phyloP scores from a whole-genome alignment of 306 rosid genomes.

The Hippophae tibetana region DNA sequence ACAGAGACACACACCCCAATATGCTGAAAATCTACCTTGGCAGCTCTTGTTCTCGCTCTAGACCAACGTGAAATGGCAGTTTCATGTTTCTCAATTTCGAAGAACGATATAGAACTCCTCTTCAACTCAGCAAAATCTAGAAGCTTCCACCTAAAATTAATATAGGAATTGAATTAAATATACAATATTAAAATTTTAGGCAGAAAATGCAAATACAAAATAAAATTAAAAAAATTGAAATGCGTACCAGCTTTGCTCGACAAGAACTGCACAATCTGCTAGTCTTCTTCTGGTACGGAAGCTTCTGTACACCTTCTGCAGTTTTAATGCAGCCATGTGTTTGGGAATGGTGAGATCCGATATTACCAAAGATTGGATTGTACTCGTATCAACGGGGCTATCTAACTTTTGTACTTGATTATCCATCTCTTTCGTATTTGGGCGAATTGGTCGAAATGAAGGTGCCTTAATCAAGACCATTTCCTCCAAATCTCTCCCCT shows the following conservation, averaged over 20 bases:
- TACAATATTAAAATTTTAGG: constrained; percentile 11
- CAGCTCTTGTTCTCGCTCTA: constrained; percentile 96
- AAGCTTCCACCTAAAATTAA: constrained; percentile 79
- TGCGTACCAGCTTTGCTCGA: constrained; percentile 92
- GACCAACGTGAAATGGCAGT: constrained; percentile 97
- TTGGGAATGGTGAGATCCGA: constrained; percentile 56
- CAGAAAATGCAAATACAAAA: constrained; percentile 5
- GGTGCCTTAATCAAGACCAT: constrained; percentile 27
- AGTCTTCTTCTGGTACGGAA: constrained; percentile 90
- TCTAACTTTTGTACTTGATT: constrained; percentile 30
- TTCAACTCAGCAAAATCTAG: constrained; percentile 92
- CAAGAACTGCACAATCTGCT: constrained; percentile 98
- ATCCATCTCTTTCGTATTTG: constrained; percentile 35
- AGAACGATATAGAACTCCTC: constrained; percentile 87
- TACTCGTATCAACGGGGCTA: constrained; percentile 11
- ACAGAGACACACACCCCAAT: not conserved
- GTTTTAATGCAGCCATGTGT: constrained; percentile 79
- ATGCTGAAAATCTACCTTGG: constrained; percentile 51
- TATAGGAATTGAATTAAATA: constrained; percentile 12
- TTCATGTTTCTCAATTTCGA: constrained; percentile 90
- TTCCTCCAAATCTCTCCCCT: constrained; percentile 38
- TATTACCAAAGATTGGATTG: constrained; percentile 28
- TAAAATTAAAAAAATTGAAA: not conserved
- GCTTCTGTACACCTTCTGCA: constrained; percentile 98
- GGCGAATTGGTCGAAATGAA: constrained; percentile 21